Conservation (phyloP, 345 rosid species). For the Geranium rotundifolium region DNA sequence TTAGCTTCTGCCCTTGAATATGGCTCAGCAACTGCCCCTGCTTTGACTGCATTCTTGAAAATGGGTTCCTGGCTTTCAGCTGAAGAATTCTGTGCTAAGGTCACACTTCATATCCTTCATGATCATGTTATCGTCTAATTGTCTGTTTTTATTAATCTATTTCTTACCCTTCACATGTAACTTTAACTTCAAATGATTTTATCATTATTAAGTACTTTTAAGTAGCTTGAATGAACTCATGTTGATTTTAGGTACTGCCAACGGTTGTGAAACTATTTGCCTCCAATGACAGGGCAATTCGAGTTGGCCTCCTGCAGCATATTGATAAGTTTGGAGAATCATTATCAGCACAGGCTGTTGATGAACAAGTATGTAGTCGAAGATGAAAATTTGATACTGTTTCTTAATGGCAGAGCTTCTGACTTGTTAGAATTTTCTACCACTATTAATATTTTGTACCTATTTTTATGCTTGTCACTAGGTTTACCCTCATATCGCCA, state of each 20-base stretch:
- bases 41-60: conserved; percentile 79
- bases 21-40: conserved; percentile 97
- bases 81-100: conserved; percentile 88
- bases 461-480: conserved; percentile 20
- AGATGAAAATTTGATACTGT: not conserved
- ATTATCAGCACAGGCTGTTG: conserved; percentile 69
- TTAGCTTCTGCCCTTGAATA: conserved; percentile 96
- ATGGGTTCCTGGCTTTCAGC: conserved; percentile 92
- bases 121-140: not conserved
- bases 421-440: conserved; percentile 3
- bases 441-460: not conserved
- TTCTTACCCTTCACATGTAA: not conserved
- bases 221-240: not conserved
- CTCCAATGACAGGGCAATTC: conserved; percentile 86
- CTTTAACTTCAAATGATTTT: not conserved
- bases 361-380: conserved; percentile 69
- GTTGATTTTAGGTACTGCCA: conserved; percentile 58
- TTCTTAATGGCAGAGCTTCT: conserved; percentile 1
- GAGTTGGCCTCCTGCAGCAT: conserved; percentile 92
- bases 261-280: conserved; percentile 81
- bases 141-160: not conserved
- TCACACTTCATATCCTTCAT: conserved; percentile 10
- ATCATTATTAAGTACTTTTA: not conserved
- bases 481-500: conserved; percentile 90
- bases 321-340: conserved; percentile 95